A percentile compares a stretch with the other conserved stretches of the same genome.
phyloP scores from a whole-genome alignment of 345 rosid genomes.

The Linum usitatissimum region DNA sequence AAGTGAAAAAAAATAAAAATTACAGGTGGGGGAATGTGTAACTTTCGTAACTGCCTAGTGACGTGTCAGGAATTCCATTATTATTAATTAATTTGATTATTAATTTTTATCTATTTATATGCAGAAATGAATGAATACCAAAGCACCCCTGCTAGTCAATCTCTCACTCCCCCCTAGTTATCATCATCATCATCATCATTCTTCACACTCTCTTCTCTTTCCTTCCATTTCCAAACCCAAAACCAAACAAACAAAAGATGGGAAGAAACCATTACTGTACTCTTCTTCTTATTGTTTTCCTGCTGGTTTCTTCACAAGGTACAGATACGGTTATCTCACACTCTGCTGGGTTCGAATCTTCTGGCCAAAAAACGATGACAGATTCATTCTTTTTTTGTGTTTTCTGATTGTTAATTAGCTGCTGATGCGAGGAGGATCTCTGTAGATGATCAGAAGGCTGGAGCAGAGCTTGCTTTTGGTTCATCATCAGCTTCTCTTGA shows the following conservation, averaged over 20 bases:
- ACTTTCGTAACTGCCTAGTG: not conserved
- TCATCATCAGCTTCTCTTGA: not conserved
- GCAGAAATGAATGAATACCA: not conserved
- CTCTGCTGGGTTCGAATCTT: too few relatives aligned
- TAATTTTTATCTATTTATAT: not conserved
- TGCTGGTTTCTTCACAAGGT: constrained; percentile 20
- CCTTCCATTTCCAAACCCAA: not conserved
- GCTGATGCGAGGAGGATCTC: not conserved
- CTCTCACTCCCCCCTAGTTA: too few relatives aligned
- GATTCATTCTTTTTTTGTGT: too few relatives aligned
- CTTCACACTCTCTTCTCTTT: constrained; percentile 8
- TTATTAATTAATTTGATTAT: too few relatives aligned
- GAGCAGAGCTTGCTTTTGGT: not conserved
- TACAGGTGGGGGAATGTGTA: too few relatives aligned
- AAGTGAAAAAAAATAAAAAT: too few relatives aligned
- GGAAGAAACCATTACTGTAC: too few relatives aligned
- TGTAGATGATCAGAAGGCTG: not conserved
- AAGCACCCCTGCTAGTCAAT: not conserved
- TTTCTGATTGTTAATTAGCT: not conserved
- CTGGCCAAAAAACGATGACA: too few relatives aligned
- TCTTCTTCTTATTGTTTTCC: constrained; percentile 6
- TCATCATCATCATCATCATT: too few relatives aligned
- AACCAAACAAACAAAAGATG: constrained; percentile 14
- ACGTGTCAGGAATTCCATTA: not conserved
- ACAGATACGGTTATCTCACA: not conserved